A percentile compares a stretch with the other conserved stretches of the same genome.
Evolutionary conservation across 257 asterid species (phyloP).

Genomic region (Petunia axillaris): DNA sequence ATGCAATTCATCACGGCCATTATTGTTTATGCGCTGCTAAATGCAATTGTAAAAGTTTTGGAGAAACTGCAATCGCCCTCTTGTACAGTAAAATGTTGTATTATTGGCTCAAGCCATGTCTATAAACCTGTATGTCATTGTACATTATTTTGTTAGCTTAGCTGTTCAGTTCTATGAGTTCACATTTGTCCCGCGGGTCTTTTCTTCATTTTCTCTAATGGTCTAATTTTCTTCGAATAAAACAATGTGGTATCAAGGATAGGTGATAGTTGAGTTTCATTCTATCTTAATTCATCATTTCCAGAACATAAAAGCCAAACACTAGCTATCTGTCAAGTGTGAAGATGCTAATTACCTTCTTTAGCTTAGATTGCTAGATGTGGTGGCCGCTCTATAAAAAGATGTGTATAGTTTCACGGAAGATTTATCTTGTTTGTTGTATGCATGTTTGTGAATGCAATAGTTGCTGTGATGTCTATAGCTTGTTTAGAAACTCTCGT

Average conservation of each 20-base stretch:
- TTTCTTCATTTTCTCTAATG: background rate
- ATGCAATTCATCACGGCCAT: background rate
- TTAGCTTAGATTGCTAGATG: no score
- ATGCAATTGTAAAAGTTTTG: conserved; percentile 3
- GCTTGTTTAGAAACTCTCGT: background rate
- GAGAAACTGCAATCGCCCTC: background rate
- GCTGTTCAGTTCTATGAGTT: background rate
- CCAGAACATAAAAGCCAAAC: background rate
- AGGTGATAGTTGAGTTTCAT: background rate
- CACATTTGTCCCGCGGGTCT: background rate
- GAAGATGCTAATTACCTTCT: background rate
- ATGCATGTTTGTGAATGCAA: background rate
- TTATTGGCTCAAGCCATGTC: background rate
- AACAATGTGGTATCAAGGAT: background rate
- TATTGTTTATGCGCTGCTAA: background rate
- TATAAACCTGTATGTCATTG: conserved; percentile 24
- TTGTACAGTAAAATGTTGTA: conserved; percentile 23
- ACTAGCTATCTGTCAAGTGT: background rate
- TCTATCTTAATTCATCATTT: background rate
- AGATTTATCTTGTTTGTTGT: background rate
- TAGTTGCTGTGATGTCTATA: background rate
- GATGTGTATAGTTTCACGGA: no score
- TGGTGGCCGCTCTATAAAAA: no score
- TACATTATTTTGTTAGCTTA: conserved; percentile 12
- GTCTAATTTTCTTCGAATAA: background rate